Base-by-base conservation (phyloP, 805 yeast species). In the Pichia ethanolica region DNA sequence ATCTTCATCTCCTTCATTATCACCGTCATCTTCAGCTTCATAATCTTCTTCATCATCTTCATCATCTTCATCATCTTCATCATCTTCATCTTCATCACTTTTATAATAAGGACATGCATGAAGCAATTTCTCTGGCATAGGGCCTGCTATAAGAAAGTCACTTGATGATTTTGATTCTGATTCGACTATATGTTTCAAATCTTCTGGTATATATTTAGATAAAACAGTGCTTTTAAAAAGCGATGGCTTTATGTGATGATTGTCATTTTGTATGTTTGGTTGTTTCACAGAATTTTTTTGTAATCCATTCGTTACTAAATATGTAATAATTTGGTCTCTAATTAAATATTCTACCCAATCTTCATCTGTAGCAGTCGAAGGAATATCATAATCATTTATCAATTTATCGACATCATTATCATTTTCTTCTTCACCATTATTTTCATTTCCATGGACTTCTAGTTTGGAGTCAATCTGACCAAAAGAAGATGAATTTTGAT, bases 341-440 rank as follows among this genome's bases (percentile, higher is more conserved):
- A 65, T 46, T 10, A 62, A 49, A 49, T 59, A 66, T 30, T 58
- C 59, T 5, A 67, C 53, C 71, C 71, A 67, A 47, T 67, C 69
- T 8, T 59, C 64, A 51, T 66, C 70, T 3, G 61, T 55, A 10
- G 52, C 51, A 30, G 13, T 27, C 9, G 52, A 39, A 5, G 55
- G 52, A 13, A 53, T 51, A n/a, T 52, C 55, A 5, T 51, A 49
- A 12, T 53, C 41, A 30, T 51, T 50, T 9, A 26, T 25, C 5
- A 25, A 6, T 2, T 39, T 26, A n/a, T 51, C 53, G 1, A 46
- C 30, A 7, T 46, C 53, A 2, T 49, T 30, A 6, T 46, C 47
- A 5, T 45, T 41, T 1, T 41, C 45, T 8, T 46, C 48, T 25
- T 11, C 32, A 13, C 37, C 26, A 25, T 36, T 30, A n/a, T 20